Evolutionary conservation across 148 eudicot species (phyloP), one percentile per base, ranked within the genome.

Genomic region (Arctostaphylos glauca): DNA sequence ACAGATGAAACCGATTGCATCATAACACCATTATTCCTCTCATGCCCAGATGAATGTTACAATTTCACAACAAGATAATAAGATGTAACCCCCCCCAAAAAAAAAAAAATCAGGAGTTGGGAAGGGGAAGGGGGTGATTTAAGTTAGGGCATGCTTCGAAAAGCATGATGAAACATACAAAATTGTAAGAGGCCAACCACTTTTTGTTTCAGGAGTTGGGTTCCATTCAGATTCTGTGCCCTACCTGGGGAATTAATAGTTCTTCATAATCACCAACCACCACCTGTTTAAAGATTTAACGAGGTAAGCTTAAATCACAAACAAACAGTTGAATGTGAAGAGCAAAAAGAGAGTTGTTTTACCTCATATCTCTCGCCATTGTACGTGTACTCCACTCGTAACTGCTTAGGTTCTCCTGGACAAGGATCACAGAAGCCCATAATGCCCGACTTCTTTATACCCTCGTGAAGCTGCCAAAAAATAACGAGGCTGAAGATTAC

Each of bases 401-500:
- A 84, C 77, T 89, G 91, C 85, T 94, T 96, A 76, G 93, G 84
- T 86, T 92, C 96, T 76, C 94, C 96, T 0, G 98, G 99, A 86
- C 98, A 96, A 85, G 97, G 97, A 84, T 96, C 99, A 72, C 95
- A 94, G 83, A 94, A 96, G 16, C 99, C 99, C 99, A 96, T 96
- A 54, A 96, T 96, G 70, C 98, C 99, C 5, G 98, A 92, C 88
- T 96, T 96, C 87, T 94, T 96, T 80, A 96, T 95, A 68, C 99
- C 99, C 59, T 91, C 92, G 44, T 96, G 99, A 79, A 96, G 97
- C 99, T 96, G 94, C 86, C 71, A 41, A 70, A 79, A 12, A 41
- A 15, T 15, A 38, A 3, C 8, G 44, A 68, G 43, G 46, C 60
- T 41, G 74, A 81, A 2, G 43, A 81, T 81, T 10, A 68, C 43